These are phyloP conservation scores for Arabidopsis thaliana DNA, from an alignment of 345 rosid species.

Conservation along the genomic window TAIR10.1 NC_003070.9:5597001-5597500, in stretches of 20 bases:
- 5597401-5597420: slow-evolving; percentile 53
- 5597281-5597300: slow-evolving; percentile 56
- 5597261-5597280: slow-evolving; percentile 48
- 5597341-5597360: slow-evolving; percentile 53
- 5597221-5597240: slow-evolving; percentile 53
- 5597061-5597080: slow-evolving; percentile 40
- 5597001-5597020: slow-evolving; percentile 23
- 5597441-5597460: slow-evolving; percentile 52
- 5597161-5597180: slow-evolving; percentile 57
- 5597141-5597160: slow-evolving; percentile 66
- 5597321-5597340: slow-evolving; percentile 53
- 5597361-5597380: slow-evolving; percentile 50
- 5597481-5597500: slow-evolving; percentile 51
- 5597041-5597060: slow-evolving; percentile 48
- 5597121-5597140: slow-evolving; percentile 55
- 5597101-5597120: slow-evolving; percentile 55
- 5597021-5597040: slow-evolving; percentile 46
- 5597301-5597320: slow-evolving; percentile 53
- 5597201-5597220: slow-evolving; percentile 69
- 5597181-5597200: slow-evolving; percentile 61
- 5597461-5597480: slow-evolving; percentile 56
- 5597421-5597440: slow-evolving; percentile 57
- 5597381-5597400: slow-evolving; percentile 56
- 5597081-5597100: slow-evolving; percentile 55
- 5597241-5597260: slow-evolving; percentile 52